These are phyloP conservation scores for Solanum corneliomulleri DNA, from an alignment of 257 asterid genomes.

Conservation along the genomic window DNA sequence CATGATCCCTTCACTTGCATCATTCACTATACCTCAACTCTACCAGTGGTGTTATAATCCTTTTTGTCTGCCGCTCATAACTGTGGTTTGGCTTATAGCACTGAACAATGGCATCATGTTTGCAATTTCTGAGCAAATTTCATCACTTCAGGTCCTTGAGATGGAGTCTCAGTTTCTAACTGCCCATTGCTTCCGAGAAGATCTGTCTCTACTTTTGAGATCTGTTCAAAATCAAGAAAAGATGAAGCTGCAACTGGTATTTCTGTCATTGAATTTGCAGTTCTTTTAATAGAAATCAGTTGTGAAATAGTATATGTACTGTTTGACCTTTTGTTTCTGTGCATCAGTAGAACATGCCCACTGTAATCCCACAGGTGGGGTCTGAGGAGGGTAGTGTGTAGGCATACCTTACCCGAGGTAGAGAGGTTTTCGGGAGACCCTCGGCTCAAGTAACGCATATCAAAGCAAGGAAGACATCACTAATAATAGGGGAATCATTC, in stretches of 20 bases:
- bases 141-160: conserved; percentile 55
- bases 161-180: conserved; percentile 57
- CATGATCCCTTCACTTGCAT: not conserved
- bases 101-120: not conserved
- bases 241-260: conserved; percentile 79
- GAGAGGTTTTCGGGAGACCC: not conserved
- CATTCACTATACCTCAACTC: not conserved
- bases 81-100: not conserved
- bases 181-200: conserved; percentile 69
- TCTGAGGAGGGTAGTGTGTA: not conserved
- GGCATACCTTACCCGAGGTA: not conserved
- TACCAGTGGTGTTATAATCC: not conserved
- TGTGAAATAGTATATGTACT: not conserved
- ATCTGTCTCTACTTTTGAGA: conserved; percentile 62
- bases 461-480: not conserved
- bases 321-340: not conserved
- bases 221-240: conserved; percentile 84
- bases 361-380: not conserved
- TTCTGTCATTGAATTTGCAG: not conserved
- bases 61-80: not conserved
- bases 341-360: not conserved
- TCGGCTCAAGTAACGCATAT: not conserved
- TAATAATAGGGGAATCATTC: not conserved
- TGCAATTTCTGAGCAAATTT: not conserved
- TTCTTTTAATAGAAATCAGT: not conserved